Conservation (phyloP, 257 asterid species). For the Petrea volubilis region DNA sequence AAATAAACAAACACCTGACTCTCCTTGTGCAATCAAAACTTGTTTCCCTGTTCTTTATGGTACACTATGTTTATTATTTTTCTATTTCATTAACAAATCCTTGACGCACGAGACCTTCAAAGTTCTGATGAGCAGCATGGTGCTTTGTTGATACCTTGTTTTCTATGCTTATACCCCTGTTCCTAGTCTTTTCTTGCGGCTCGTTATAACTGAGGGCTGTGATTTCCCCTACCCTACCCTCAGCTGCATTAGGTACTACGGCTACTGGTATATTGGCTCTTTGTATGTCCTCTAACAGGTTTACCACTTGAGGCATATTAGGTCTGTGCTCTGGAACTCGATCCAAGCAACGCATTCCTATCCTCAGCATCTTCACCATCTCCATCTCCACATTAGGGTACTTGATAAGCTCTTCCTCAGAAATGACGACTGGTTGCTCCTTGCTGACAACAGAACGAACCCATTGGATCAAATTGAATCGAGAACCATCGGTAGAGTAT, state of each 20-base stretch:
- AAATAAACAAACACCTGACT: too few relatives aligned
- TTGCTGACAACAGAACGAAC: background rate
- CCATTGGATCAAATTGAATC: background rate
- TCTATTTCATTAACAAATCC: too few relatives aligned
- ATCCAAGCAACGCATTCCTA: background rate
- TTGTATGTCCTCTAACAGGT: background rate
- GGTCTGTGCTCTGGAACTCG: background rate
- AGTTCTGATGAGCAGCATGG: too few relatives aligned
- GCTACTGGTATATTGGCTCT: background rate
- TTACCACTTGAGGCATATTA: background rate
- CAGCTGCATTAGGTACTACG: background rate
- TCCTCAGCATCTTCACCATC: background rate
- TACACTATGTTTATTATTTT: too few relatives aligned
- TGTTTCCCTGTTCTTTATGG: too few relatives aligned
- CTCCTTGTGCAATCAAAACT: too few relatives aligned
- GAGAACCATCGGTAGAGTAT: background rate
- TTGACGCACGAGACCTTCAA: too few relatives aligned
- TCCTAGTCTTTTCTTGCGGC: background rate
- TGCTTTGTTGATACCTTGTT: background rate
- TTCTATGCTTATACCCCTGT: background rate
- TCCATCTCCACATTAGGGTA: background rate
- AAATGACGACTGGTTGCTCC: background rate
- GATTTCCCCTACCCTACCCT: background rate
- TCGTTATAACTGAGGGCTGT: background rate
- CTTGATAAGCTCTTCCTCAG: background rate